Conservation (phyloP, 1,139 yeast species). For the Yamadazyma sp. region DNA sequence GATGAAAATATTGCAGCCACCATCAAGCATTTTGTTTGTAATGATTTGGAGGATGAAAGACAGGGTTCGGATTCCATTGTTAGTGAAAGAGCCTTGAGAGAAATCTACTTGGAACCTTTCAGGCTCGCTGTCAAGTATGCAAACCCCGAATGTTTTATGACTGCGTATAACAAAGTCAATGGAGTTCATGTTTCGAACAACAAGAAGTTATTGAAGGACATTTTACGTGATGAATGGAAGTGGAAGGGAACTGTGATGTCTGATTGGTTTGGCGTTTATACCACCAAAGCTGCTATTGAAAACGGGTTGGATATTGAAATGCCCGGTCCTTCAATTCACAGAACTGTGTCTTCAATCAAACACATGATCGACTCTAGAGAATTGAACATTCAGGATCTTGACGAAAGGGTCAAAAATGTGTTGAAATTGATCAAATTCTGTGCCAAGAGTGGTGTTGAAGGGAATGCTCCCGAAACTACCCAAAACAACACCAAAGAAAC, state of each 20-base stretch:
- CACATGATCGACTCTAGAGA: conserved; percentile 34
- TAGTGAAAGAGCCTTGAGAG: conserved; percentile 60
- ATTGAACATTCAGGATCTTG: conserved; percentile 28
- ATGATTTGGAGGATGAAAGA: conserved; percentile 60
- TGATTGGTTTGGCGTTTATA: conserved; percentile 63
- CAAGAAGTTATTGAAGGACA: conserved; percentile 37
- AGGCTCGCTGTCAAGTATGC: conserved; percentile 53
- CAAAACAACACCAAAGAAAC: conserved; percentile 45
- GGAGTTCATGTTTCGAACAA: conserved; percentile 57
- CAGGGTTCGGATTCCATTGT: conserved; percentile 47
- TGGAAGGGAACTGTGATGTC: conserved; percentile 59
- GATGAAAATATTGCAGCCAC: conserved; percentile 48
- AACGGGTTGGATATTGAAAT: conserved; percentile 62
- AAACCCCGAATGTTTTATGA: conserved; percentile 45
- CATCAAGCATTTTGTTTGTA: conserved; percentile 59
- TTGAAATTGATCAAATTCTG: conserved; percentile 46
- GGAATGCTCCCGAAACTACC: conserved; percentile 27
- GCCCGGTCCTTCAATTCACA: conserved; percentile 58
- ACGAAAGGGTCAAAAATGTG: conserved; percentile 49
- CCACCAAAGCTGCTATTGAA: conserved; percentile 44
- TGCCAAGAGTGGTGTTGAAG: conserved; percentile 35
- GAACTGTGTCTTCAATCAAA: conserved; percentile 35
- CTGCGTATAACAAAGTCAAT: conserved; percentile 58
- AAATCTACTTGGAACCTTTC: conserved; percentile 61
- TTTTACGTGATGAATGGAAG: conserved; percentile 31